Evolutionary conservation across 148 eudicot species (phyloP).

Genomic region (Spergularia bocconei): DNA sequence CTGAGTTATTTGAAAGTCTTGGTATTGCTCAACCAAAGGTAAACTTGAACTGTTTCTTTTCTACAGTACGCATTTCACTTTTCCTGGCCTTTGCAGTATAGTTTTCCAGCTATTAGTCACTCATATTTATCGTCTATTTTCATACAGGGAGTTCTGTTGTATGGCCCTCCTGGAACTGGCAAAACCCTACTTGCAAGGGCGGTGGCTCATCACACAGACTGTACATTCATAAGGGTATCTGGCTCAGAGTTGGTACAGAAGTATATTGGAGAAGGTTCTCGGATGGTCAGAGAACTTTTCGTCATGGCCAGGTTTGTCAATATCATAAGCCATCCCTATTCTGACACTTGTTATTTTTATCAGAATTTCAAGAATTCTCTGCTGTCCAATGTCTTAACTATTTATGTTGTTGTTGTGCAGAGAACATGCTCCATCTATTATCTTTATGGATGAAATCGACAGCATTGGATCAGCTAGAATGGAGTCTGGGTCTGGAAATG

Average conservation of each 20-base stretch:
- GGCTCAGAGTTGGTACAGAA: constrained; percentile 79
- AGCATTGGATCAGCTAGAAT: constrained; percentile 72
- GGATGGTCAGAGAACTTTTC: constrained; percentile 79
- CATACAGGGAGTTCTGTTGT: constrained; percentile 60
- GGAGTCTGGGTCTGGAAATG: constrained; percentile 77
- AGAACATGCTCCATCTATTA: constrained; percentile 73
- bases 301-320: constrained; percentile 71
- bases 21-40: constrained; percentile 79
- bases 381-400: not conserved
- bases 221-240: constrained; percentile 68
- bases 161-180: constrained; percentile 78
- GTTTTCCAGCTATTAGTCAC: not conserved
- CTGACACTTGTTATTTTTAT: no score
- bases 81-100: no score
- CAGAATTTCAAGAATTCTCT: no score
- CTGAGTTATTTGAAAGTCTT: constrained; percentile 66
- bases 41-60: not conserved
- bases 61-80: not conserved
- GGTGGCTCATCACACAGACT: constrained; percentile 74
- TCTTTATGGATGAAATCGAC: constrained; percentile 76
- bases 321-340: not conserved
- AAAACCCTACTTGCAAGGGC: constrained; percentile 73
- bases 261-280: constrained; percentile 74
- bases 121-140: not conserved
- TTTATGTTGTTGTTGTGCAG: constrained; percentile 32